These are phyloP conservation scores for Actinomortierella wolfii DNA, from an alignment of 371 early-diverging fungal species.

Conservation along the genomic window DNA sequence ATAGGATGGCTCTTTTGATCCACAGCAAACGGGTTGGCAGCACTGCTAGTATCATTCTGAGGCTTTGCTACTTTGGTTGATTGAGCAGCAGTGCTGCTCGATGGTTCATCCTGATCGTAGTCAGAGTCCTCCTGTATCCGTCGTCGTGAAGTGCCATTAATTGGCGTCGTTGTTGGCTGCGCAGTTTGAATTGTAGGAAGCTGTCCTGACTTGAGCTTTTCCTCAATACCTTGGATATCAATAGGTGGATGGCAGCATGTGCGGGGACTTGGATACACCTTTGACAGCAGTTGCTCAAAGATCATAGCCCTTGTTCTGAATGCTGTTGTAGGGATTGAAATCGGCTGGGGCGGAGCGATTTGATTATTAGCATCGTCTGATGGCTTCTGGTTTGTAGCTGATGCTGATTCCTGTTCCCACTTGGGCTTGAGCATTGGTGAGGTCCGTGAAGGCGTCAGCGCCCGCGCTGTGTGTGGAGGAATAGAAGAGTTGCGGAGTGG, in stretches of 20 bases:
- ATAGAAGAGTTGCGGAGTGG: no score
- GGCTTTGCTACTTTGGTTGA: not conserved
- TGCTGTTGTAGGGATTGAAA: conserved; percentile 48
- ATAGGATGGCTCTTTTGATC: conserved; percentile 10
- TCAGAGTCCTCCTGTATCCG: conserved; percentile 21
- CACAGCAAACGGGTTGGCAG: conserved; percentile 7
- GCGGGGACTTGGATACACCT: conserved; percentile 50
- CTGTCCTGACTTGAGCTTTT: conserved; percentile 12
- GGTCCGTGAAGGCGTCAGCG: no score
- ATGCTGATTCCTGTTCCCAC: not conserved
- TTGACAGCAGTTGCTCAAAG: conserved; percentile 72
- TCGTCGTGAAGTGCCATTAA: not conserved
- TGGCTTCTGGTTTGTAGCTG: not conserved
- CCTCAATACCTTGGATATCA: conserved; percentile 33
- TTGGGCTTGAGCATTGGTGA: no score
- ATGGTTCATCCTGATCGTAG: conserved; percentile 3
- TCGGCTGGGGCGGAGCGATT: conserved; percentile 1
- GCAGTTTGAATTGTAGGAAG: not conserved
- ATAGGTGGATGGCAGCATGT: conserved; percentile 46
- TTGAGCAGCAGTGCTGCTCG: not conserved
- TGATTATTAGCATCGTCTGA: conserved; percentile 1
- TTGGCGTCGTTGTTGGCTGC: not conserved
- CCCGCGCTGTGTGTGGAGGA: no score
- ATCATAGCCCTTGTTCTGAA: conserved; percentile 74
- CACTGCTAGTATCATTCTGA: not conserved